Base-by-base conservation (phyloP, 1,139 yeast genomes). In the Pichia sorboxylosa region DNA sequence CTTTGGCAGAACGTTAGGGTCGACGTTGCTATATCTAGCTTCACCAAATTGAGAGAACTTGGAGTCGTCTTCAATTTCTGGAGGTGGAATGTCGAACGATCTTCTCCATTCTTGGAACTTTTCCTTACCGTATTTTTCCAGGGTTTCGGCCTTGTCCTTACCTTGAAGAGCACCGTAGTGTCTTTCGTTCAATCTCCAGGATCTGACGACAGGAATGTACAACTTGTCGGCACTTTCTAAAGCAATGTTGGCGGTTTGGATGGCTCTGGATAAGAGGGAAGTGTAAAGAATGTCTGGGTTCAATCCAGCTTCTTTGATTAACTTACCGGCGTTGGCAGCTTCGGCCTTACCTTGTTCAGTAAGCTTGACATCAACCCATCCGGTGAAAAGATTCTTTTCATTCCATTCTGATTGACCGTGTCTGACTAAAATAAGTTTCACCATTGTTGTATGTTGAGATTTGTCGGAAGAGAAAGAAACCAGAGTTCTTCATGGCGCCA, bases 351-450 rank as follows among this genome's bases (percentile, higher is more conserved):
- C 97, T 50, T 70, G 63, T 42, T 71, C 87, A 37, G 92, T 76
- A 60, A 90, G 75, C 58, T 73, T 71, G 48, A 84, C 93, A 61
- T 87, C 97, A 45, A 87, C 96, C 98, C 98, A 90, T 57, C 98
- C 98, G 61, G 97, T 87, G 78, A 90, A 90, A 52, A 87, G 73
- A 74, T 90, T 87, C 73, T 83, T 83, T 65, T 84, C 94, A 64
- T 87, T 87, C 96, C 96, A 87, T 63, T 83, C 96, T 66, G 94
- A 82, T 72, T 87, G 95, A 57, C 97, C 97, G 90, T 87, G 97
- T 73, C 97, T 80, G 52, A 80, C 82, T 60, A 80, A 67, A 56
- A 80, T 71, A 64, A 80, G 69, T 62, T 77, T 79, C 54, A 78
- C 82, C 63, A 66, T 66, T 62, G 43, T 54, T 40, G 11, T 23